Evolutionary conservation across 1,284 basidiomycete genomes (phyloP).

Genomic region (Thecaphora thlaspeos): DNA sequence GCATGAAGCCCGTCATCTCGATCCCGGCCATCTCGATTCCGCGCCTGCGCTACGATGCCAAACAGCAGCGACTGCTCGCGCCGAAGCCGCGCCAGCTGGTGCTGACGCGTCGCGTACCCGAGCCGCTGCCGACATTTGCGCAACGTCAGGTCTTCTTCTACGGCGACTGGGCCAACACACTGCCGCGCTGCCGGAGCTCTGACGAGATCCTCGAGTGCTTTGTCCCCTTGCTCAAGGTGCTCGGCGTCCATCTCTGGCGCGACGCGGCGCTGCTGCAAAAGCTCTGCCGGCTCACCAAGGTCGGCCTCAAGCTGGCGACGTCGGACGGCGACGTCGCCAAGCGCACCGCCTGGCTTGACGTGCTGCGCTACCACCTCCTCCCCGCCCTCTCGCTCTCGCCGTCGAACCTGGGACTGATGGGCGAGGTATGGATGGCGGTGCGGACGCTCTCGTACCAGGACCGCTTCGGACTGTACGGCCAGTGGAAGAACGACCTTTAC

Average conservation of each 20-base stretch:
- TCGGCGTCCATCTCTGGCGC: conserved; percentile 43
- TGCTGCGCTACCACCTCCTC: conserved; percentile 77
- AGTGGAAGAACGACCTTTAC: conserved; percentile 78
- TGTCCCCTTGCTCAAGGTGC: conserved; percentile 48
- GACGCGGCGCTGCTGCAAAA: conserved; percentile 44
- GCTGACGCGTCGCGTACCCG: conserved; percentile 46
- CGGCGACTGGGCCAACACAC: conserved; percentile 35
- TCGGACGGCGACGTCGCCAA: conserved; percentile 26
- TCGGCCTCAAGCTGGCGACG: conserved; percentile 21
- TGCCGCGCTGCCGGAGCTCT: conserved; percentile 25
- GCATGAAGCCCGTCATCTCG: conserved; percentile 66
- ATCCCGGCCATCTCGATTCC: conserved; percentile 57
- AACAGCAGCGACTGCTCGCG: conserved; percentile 13
- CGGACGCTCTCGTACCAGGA: conserved; percentile 72
- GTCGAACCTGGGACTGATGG: conserved; percentile 66
- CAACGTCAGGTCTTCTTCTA: conserved; percentile 49
- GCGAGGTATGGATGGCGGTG: conserved; percentile 64
- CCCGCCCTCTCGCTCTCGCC: conserved; percentile 82
- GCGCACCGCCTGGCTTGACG: conserved; percentile 69
- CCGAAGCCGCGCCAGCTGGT: conserved; percentile 14
- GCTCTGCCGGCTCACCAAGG: conserved; percentile 40
- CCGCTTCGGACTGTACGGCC: conserved; percentile 88
- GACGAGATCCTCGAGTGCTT: conserved; percentile 32
- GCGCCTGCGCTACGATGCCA: conserved; percentile 53
- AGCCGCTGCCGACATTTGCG: conserved; percentile 32